phyloP scores from a whole-genome alignment of 139 green algal genomes.

The Dunaliella sp. region DNA sequence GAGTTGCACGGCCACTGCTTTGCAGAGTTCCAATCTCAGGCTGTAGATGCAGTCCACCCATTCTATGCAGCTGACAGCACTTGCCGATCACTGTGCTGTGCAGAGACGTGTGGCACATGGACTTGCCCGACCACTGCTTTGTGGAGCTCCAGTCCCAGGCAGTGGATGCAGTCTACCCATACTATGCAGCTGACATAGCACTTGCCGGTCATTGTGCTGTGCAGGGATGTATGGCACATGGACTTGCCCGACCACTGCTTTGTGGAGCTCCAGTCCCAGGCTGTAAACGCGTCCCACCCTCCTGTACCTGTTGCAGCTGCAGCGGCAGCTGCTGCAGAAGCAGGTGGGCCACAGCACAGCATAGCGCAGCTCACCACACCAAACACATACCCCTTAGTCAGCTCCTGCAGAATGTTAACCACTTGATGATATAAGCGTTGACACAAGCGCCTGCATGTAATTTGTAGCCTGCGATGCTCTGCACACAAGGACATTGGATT shows the following conservation, averaged over 20 bases:
- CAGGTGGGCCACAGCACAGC: neutral
- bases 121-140: slow-evolving; percentile 41
- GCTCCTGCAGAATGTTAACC: neutral
- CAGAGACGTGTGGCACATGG: slow-evolving; percentile 37
- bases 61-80: no score
- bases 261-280: slow-evolving; percentile 70
- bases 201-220: no score
- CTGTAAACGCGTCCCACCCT: neutral
- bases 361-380: neutral
- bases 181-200: no score
- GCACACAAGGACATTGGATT: no score
- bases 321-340: neutral
- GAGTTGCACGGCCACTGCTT: slow-evolving; percentile 41
- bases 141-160: slow-evolving; percentile 70
- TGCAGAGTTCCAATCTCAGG: slow-evolving; percentile 70
- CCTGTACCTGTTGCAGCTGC: neutral
- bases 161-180: neutral
- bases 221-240: slow-evolving; percentile 37
- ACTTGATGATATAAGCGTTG: no score
- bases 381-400: no score
- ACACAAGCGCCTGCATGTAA: neutral
- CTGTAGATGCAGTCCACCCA: neutral
- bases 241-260: slow-evolving; percentile 41
- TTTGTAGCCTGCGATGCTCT: neutral
- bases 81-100: no score